Evolutionary conservation across 2,329 filamentous ascomycete species (phyloP).

Genomic region (Colletotrichum noveboracense): DNA sequence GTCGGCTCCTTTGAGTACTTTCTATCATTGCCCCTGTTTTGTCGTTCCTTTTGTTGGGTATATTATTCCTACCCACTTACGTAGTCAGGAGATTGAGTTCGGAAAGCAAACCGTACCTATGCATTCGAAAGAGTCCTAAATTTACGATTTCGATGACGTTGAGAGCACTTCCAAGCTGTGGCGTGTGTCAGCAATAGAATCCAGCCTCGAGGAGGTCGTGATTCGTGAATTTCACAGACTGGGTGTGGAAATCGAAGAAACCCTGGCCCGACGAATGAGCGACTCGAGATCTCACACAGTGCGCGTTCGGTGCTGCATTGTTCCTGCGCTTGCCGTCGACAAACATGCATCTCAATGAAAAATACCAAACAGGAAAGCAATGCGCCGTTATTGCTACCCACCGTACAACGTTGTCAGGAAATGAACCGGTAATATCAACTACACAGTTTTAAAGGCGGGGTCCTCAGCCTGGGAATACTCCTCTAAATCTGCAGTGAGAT

Average conservation of each 20-base stretch:
- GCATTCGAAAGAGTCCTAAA: too few species aligned
- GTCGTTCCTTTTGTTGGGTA: too few species aligned
- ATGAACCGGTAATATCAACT: background rate
- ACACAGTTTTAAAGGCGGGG: background rate
- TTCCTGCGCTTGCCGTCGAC: background rate
- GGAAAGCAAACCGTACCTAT: too few species aligned
- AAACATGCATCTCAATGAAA: background rate
- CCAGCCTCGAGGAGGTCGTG: background rate
- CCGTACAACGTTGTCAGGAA: background rate
- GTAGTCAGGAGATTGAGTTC: too few species aligned
- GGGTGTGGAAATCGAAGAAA: background rate
- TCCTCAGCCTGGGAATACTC: background rate
- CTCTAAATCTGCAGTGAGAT: background rate
- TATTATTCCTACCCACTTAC: too few species aligned
- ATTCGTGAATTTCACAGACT: background rate
- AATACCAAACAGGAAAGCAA: background rate
- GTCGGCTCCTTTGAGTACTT: too few species aligned
- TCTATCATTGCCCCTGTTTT: too few species aligned
- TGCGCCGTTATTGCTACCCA: background rate
- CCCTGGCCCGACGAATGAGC: background rate
- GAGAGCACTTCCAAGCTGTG: accelerated
- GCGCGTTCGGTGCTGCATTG: background rate
- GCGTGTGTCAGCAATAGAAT: background rate
- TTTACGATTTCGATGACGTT: too few species aligned
- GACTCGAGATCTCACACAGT: background rate